Percentiles rank a stretch among this genome's conserved stretches.
phyloP scores from a whole-genome alignment of 1,284 basidiomycete genomes.

The Sanghuangporus sanghuang region DNA sequence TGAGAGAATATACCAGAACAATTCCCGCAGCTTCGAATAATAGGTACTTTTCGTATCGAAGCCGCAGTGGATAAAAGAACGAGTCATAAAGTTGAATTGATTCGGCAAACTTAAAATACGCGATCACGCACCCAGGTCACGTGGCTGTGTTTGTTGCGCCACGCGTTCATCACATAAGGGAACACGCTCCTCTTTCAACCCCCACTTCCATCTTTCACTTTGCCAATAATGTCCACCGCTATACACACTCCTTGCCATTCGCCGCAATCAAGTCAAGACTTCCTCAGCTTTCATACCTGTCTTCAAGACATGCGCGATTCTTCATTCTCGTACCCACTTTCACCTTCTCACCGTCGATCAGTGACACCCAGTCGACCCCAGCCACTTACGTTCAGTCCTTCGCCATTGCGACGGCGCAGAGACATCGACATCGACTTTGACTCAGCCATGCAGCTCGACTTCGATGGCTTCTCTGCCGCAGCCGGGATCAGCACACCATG shows the following conservation, averaged over 20 bases:
- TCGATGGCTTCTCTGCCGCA: constrained; percentile 15
- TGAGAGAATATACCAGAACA: not conserved
- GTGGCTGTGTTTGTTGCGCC: not conserved
- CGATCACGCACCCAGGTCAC: not conserved
- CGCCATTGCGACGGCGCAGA: constrained; percentile 11
- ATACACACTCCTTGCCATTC: constrained; percentile 17
- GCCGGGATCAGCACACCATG: constrained; percentile 15
- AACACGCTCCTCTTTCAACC: constrained; percentile 1
- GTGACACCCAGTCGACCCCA: constrained; percentile 15
- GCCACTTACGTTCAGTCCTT: constrained; percentile 16
- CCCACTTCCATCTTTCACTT: not conserved
- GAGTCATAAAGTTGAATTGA: constrained; percentile 1
- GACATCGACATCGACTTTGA: constrained; percentile 10
- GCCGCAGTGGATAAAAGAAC: not conserved
- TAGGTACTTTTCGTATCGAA: not conserved
- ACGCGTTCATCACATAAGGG: not conserved
- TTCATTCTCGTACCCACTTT: constrained; percentile 6
- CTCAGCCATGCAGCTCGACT: constrained; percentile 17
- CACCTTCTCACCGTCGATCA: constrained; percentile 9
- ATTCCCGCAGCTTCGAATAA: not conserved
- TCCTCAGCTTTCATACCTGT: constrained; percentile 8
- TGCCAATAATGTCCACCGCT: constrained; percentile 13
- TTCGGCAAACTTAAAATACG: not conserved
- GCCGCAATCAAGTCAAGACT: constrained; percentile 5
- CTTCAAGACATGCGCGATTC: constrained; percentile 6